phyloP scores from a whole-genome alignment of 805 yeast genomes.

The Zygoascus flipseniorum region DNA sequence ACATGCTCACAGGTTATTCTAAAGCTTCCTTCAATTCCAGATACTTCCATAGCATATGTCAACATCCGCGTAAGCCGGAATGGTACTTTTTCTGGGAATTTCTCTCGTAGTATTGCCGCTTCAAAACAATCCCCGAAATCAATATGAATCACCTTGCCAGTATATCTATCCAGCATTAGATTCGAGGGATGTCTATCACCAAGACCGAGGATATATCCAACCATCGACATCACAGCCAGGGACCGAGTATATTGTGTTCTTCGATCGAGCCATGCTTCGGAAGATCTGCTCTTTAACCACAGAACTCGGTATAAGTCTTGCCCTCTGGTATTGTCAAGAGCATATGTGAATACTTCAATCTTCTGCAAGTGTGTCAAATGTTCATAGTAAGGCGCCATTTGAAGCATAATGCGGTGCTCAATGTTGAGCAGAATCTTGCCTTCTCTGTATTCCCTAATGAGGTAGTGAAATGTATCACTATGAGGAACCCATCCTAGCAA shows the following conservation, averaged over 20 bases:
- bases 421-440: constrained; percentile 82
- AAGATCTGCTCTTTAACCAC: constrained; percentile 92
- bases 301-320: constrained; percentile 91
- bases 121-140: constrained; percentile 99
- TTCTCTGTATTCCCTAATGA: constrained; percentile 88
- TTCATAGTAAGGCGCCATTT: constrained; percentile 97
- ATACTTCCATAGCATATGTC: constrained; percentile 97
- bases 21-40: constrained; percentile 97
- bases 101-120: constrained; percentile 92
- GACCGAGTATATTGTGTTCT: constrained; percentile 95
- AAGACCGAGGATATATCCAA: constrained; percentile 89
- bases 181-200: constrained; percentile 99
- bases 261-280: constrained; percentile 97
- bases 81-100: constrained; percentile 97
- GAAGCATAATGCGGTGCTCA: constrained; percentile 92
- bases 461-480: constrained; percentile 90
- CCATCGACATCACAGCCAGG: constrained; percentile 98
- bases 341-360: constrained; percentile 94
- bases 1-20: constrained; percentile 95
- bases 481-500: constrained; percentile 95
- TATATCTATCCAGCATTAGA: constrained; percentile 84
- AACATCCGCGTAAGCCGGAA: constrained; percentile 94
- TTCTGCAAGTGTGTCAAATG: constrained; percentile 80
- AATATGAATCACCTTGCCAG: constrained; percentile 94
- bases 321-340: constrained; percentile 90